phyloP scores from a whole-genome alignment of 352 stramenopile genomes.

The Blastocystis sp. region DNA sequence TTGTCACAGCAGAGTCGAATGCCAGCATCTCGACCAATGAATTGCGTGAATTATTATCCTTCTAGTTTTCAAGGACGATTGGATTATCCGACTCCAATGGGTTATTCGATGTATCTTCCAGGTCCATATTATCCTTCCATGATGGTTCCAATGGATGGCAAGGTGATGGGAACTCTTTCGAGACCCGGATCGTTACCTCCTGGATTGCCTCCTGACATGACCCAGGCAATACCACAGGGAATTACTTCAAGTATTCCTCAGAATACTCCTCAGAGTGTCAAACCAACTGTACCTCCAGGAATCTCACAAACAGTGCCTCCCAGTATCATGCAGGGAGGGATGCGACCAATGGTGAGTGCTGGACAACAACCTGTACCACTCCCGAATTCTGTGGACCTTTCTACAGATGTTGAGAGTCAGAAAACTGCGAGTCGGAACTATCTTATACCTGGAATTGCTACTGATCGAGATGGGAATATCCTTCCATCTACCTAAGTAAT shows the following conservation, averaged over 20 bases:
- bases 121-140: neutral
- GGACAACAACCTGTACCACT: neutral
- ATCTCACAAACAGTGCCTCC: neutral
- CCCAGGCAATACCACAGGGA: no score
- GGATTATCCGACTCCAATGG: no score
- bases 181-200: no score
- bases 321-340: neutral
- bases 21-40: neutral
- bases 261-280: neutral
- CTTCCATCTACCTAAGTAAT: slow-evolving; percentile 3
- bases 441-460: slow-evolving; percentile 6
- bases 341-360: neutral
- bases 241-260: no score
- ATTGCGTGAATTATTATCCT: neutral
- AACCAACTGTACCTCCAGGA: no score
- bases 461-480: slow-evolving; percentile 22
- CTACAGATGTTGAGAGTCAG: neutral
- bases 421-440: neutral
- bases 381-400: neutral
- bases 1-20: neutral
- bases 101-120: no score
- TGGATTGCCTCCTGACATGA: no score
- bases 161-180: neutral
- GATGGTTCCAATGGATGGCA: neutral
- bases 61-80: no score